These are phyloP conservation scores for Metschnikowia henanensis DNA, from an alignment of 805 yeast genomes.

Conservation along the genomic window DNA sequence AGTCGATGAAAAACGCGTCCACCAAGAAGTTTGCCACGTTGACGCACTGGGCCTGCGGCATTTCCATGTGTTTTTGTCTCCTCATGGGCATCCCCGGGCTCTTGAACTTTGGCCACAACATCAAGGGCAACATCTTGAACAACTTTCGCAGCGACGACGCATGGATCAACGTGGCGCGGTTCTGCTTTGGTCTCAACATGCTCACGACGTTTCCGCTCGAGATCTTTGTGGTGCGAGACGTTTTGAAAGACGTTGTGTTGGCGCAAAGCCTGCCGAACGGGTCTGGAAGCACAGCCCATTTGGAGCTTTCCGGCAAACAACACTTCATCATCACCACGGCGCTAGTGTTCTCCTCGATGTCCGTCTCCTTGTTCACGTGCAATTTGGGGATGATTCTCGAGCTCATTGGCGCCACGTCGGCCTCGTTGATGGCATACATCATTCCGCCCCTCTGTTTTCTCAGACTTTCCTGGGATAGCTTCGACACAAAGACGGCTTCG, in stretches of 20 bases:
- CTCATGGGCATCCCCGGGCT: constrained; percentile 80
- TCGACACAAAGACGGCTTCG: constrained; percentile 30
- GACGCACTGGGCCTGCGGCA: constrained; percentile 81
- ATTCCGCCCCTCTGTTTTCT: constrained; percentile 84
- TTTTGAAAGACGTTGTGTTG: constrained; percentile 62
- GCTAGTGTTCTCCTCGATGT: constrained; percentile 68
- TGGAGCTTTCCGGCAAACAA: constrained; percentile 43
- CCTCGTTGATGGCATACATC: constrained; percentile 89
- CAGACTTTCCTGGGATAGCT: constrained; percentile 52
- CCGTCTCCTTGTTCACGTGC: constrained; percentile 76
- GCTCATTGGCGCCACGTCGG: constrained; percentile 89
- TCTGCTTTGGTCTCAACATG: constrained; percentile 92
- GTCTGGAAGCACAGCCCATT: constrained; percentile 28
- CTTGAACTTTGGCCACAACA: constrained; percentile 67
- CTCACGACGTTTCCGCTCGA: constrained; percentile 89
- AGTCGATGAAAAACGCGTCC: constrained; percentile 76
- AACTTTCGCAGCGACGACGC: constrained; percentile 78
- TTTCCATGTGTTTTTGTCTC: constrained; percentile 78
- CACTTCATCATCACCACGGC: constrained; percentile 67
- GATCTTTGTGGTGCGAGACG: constrained; percentile 87
- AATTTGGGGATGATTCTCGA: constrained; percentile 88
- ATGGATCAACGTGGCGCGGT: constrained; percentile 80
- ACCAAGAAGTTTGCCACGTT: constrained; percentile 69
- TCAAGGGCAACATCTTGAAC: constrained; percentile 86
- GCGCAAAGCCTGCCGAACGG: constrained; percentile 6